Evolutionary conservation across 768 basidiomycete genomes (phyloP).

Genomic region (Arthromyces matolae): DNA sequence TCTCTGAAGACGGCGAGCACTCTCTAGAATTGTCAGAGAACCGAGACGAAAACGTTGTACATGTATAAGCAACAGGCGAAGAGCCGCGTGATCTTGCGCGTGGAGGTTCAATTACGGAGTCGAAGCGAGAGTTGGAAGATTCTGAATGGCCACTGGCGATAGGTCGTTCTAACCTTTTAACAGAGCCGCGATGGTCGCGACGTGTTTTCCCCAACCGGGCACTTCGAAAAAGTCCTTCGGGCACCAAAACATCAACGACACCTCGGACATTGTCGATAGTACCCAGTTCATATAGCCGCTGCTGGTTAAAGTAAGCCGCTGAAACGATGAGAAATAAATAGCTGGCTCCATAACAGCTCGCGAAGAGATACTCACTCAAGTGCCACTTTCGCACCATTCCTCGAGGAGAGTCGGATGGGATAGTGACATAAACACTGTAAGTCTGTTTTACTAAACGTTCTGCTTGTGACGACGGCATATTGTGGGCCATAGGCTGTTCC

Average conservation of each 20-base stretch:
- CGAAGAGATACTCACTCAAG: constrained; percentile 52
- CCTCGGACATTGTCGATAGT: constrained; percentile 70
- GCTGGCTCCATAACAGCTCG: constrained; percentile 10
- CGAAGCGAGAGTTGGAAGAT: constrained; percentile 17
- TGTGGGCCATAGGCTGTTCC: constrained; percentile 11
- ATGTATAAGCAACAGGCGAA: constrained; percentile 22
- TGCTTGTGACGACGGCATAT: constrained; percentile 40
- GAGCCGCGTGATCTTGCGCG: constrained; percentile 22
- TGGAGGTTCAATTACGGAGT: constrained; percentile 15
- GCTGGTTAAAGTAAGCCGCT: constrained; percentile 87
- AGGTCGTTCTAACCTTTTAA: constrained; percentile 27
- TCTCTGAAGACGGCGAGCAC: constrained; percentile 38
- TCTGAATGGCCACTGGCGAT: constrained; percentile 21
- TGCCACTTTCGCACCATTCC: constrained; percentile 75
- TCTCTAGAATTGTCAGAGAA: constrained; percentile 31
- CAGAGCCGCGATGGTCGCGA: constrained; percentile 44
- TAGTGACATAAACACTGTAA: constrained; percentile 74
- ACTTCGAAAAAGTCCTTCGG: constrained; percentile 76
- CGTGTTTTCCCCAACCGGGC: constrained; percentile 66
- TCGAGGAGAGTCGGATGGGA: constrained; percentile 48
- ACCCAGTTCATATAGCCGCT: constrained; percentile 63
- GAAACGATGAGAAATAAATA: constrained; percentile 24
- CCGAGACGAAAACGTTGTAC: constrained; percentile 24
- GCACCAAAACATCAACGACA: constrained; percentile 62
- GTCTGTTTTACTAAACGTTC: constrained; percentile 80